Conservation (phyloP, 495 filamentous ascomycete species). For the Glarea lozoyensis region DNA sequence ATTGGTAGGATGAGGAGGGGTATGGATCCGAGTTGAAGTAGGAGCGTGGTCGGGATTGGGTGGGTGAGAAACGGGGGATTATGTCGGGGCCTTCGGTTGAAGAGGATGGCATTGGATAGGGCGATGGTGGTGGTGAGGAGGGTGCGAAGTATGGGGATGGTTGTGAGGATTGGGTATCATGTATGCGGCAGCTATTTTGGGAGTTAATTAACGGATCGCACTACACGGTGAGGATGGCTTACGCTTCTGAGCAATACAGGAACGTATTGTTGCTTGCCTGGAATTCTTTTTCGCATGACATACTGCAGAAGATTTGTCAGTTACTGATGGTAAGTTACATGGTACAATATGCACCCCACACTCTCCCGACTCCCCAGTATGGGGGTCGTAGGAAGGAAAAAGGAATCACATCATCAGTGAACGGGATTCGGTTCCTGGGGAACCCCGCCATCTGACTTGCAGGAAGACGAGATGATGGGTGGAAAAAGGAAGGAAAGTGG, state of each 20-base stretch:
- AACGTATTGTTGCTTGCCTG: conserved; percentile 13
- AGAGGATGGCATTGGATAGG: conserved; percentile 11
- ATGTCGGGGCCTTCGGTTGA: conserved; percentile 21
- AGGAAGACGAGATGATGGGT: too few relatives aligned
- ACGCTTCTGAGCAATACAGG: conserved; percentile 21
- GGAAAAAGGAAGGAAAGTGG: conserved; percentile 1
- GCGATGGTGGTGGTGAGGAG: conserved; percentile 15
- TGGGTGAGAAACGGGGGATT: conserved; percentile 21
- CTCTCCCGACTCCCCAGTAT: conserved; percentile 2
- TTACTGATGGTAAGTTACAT: background rate
- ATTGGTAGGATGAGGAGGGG: conserved; percentile 11
- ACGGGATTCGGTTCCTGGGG: background rate
- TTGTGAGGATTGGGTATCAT: conserved; percentile 16
- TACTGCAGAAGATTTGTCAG: conserved; percentile 21
- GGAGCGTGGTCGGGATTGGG: conserved; percentile 19
- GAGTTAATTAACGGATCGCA: background rate
- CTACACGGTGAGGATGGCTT: conserved; percentile 3
- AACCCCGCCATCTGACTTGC: background rate
- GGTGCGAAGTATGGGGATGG: conserved; percentile 2
- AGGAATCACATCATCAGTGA: too few relatives aligned
- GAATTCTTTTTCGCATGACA: conserved; percentile 24
- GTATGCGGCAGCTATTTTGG: conserved; percentile 16
- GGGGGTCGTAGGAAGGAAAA: background rate
- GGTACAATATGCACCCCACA: conserved; percentile 15
- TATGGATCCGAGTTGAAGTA: conserved; percentile 20